Evolutionary conservation across 345 rosid genomes (phyloP), one percentile per base, ranked within the genome.

Genomic region (Linum tenue): DNA sequence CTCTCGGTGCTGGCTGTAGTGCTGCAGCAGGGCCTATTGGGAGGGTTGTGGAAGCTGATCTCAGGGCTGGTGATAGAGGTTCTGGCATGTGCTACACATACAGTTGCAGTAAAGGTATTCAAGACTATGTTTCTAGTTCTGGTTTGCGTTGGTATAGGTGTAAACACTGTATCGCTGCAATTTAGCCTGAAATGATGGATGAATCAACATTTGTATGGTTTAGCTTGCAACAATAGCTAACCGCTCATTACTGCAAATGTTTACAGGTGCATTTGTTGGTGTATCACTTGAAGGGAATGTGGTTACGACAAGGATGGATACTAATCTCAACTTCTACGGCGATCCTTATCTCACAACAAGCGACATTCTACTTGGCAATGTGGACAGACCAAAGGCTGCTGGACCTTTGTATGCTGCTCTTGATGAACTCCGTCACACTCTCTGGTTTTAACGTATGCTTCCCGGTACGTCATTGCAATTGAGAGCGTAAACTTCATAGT

Each of bases 21-120:
- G 96, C 92, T 66, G 99, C 96, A 1, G 95, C 95, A 55, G 99
- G 99, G 58, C 99, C 99, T 55, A 71, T 95, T 17, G 97, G 99
- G 69, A 89, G 99, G 81, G 99, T 91, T 58, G 55, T 87, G 69
- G 99, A 95, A 77, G 97, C 97, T 61, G 99, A 91, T 81, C 80
- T 91, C 64, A 85, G 94, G 31, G 99, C 95, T 78, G 97, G 97
- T 16, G 91, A 91, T 59, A 82, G 86, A 76, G 97, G 96, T 63
- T 94, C 88, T 41, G 96, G 96, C 70, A 71, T 86, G 79, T 90
- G 99, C 73, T 88, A 90, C 74, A 94, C 99, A 48, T 94, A 94
- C 82, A 94, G 97, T 73, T 86, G 96, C 60, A 87, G 95, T 79
- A 95, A 95, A 87, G 99, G 97, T 90, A 80, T 11, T 39, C 36